A percentile compares a stretch with the other conserved stretches of the same genome.
phyloP scores from a whole-genome alignment of 148 eudicot species.

The Gaultheria prostrata region DNA sequence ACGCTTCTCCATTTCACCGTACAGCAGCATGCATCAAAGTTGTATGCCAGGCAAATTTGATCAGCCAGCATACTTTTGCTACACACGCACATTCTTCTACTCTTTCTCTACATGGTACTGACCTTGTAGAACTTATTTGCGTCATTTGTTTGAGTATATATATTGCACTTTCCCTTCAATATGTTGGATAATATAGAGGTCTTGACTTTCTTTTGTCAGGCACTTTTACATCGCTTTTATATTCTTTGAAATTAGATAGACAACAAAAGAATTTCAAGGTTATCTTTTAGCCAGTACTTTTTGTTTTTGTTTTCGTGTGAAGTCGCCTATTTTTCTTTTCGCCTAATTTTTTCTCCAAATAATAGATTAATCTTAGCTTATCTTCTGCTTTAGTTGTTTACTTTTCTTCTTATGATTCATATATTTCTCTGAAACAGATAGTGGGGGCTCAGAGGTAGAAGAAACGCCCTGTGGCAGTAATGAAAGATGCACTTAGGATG shows the following conservation, averaged over 20 bases:
- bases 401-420: constrained; percentile 8
- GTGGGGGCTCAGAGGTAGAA: constrained; percentile 25
- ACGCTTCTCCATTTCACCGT: background rate
- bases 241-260: background rate
- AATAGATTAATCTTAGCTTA: background rate
- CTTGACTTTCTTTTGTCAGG: no score
- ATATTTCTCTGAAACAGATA: constrained; percentile 21
- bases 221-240: background rate
- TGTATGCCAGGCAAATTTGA: background rate
- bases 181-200: background rate
- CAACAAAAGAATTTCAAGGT: background rate
- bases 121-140: no score
- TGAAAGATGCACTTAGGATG: constrained; percentile 29
- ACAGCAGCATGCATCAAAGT: background rate
- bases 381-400: background rate
- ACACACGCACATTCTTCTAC: background rate
- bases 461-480: constrained; percentile 22
- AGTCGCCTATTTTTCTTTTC: no score
- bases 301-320: background rate
- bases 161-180: background rate
- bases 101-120: background rate
- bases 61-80: background rate
- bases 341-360: no score
- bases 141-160: no score
- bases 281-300: background rate